A percentile compares a stretch with the other conserved stretches of the same genome.
Evolutionary conservation across 1,284 basidiomycete genomes (phyloP).

Genomic region (Naganishia sp.): DNA sequence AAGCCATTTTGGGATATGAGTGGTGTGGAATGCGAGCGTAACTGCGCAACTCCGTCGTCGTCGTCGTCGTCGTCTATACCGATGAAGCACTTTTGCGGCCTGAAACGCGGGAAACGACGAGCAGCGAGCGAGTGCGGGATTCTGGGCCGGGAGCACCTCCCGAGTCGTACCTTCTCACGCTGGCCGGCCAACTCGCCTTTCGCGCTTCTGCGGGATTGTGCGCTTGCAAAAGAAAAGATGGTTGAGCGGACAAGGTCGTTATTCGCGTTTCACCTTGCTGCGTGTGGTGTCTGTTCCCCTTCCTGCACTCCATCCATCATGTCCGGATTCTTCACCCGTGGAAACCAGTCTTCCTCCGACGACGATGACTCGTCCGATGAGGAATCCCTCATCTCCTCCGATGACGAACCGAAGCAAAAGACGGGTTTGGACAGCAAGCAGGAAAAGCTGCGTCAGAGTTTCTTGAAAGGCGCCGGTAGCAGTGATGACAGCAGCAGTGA

Average conservation of each 20-base stretch:
- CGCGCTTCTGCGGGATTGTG: background rate
- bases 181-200: background rate
- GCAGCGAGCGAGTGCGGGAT: background rate
- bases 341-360: constrained; percentile 39
- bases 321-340: constrained; percentile 30
- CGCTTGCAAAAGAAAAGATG: constrained; percentile 7
- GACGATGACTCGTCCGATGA: constrained; percentile 49
- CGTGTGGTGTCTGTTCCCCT: constrained; percentile 1
- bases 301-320: constrained; percentile 5
- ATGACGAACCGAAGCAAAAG: constrained; percentile 41
- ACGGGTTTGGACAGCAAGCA: constrained; percentile 34
- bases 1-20: constrained; percentile 45
- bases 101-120: constrained; percentile 5
- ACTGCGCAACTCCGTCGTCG: background rate
- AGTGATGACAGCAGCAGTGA: constrained; percentile 41
- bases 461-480: constrained; percentile 45
- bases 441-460: constrained; percentile 40
- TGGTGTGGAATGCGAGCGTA: background rate
- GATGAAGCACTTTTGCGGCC: constrained; percentile 17
- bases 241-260: background rate
- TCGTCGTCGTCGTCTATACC: background rate
- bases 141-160: background rate
- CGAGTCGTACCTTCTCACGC: background rate
- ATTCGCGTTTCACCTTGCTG: background rate
- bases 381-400: constrained; percentile 47